Conservation (phyloP, 495 filamentous ascomycete genomes). For the Hypoxylon lenormandii region DNA sequence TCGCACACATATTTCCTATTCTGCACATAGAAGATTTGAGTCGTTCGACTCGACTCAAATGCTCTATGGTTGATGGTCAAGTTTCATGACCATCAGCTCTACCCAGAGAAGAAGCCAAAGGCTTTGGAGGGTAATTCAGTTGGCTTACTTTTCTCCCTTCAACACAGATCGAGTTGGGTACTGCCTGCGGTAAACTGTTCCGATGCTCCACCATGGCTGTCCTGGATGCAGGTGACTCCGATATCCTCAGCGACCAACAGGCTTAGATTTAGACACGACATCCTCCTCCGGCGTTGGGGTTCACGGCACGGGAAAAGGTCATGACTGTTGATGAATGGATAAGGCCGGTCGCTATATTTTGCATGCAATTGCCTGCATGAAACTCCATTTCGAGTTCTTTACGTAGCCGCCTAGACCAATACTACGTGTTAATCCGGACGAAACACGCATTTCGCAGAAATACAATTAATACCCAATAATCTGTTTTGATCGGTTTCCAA, state of each 20-base stretch:
- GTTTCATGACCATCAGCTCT: conserved; percentile 47
- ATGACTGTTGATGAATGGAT: conserved; percentile 24
- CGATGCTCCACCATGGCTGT: conserved; percentile 93
- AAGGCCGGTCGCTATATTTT: conserved; percentile 17
- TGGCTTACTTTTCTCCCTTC: conserved; percentile 60
- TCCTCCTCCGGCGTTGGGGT: conserved; percentile 59
- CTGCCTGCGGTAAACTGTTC: conserved; percentile 87
- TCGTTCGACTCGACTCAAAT: conserved; percentile 15
- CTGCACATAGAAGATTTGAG: conserved; percentile 31
- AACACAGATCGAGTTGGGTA: conserved; percentile 91
- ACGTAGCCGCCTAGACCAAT: conserved; percentile 38
- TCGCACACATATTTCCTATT: conserved; percentile 41
- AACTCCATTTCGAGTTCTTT: conserved; percentile 18
- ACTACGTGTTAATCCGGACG: conserved; percentile 31
- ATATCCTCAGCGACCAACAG: conserved; percentile 83
- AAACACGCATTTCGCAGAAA: conserved; percentile 34
- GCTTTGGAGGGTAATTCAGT: conserved; percentile 85
- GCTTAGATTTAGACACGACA: conserved; percentile 59
- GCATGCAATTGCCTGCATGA: conserved; percentile 20
- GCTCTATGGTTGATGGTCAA: conserved; percentile 39
- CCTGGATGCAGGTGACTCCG: conserved; percentile 96
- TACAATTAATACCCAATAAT: conserved; percentile 50
- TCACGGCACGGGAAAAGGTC: conserved; percentile 45
- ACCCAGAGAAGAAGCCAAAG: conserved; percentile 85
- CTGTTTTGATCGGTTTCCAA: conserved; percentile 1